phyloP scores from a whole-genome alignment of 1,284 basidiomycete genomes.

The Sporisorium scitamineum region DNA sequence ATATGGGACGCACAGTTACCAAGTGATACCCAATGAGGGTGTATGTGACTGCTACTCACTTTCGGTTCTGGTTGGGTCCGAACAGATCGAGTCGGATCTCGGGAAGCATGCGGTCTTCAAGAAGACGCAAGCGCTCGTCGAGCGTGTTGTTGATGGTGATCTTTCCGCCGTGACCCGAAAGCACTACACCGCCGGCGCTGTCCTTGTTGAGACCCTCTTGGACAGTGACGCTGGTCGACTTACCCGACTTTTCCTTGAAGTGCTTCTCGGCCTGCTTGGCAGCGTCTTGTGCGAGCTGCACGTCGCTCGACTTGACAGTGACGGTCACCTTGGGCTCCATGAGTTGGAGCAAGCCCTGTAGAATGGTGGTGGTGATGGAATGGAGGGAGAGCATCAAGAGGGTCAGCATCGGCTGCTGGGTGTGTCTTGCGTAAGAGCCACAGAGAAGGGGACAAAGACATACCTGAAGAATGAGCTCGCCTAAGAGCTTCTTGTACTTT shows the following conservation, averaged over 20 bases:
- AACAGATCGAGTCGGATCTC: constrained; percentile 67
- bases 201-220: constrained; percentile 79
- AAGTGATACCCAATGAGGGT: not conserved
- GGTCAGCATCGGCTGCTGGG: not conserved
- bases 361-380: too few relatives aligned
- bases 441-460: constrained; percentile 38
- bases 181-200: constrained; percentile 59
- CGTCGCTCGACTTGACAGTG: constrained; percentile 60
- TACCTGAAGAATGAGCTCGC: constrained; percentile 80
- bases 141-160: constrained; percentile 68
- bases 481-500: constrained; percentile 70
- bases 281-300: constrained; percentile 72
- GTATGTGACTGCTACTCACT: constrained; percentile 42
- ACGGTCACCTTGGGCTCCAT: constrained; percentile 63
- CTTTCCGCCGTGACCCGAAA: constrained; percentile 60
- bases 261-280: constrained; percentile 75
- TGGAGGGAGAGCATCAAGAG: not conserved
- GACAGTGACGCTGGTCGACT: constrained; percentile 76
- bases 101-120: constrained; percentile 67
- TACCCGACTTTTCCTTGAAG: constrained; percentile 83
- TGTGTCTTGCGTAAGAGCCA: not conserved
- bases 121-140: constrained; percentile 64
- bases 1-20: not conserved
- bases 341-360: constrained; percentile 64
- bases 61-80: constrained; percentile 66